phyloP scores from a whole-genome alignment of 805 yeast species.

The Barnettozyma pratensis region DNA sequence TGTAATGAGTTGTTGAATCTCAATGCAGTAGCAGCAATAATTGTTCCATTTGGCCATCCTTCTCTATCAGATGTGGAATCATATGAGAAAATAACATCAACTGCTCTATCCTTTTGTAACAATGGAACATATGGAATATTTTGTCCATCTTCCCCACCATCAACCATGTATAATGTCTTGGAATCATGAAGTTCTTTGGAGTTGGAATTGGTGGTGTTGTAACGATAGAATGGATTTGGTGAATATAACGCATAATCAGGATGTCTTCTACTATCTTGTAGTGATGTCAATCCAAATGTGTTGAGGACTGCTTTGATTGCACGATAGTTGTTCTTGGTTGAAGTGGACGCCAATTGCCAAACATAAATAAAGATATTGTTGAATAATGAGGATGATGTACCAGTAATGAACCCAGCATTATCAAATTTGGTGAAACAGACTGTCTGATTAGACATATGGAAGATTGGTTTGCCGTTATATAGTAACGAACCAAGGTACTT shows the following conservation, averaged over 20 bases:
- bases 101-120: slow-evolving; percentile 51
- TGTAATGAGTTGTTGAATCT: slow-evolving; percentile 20
- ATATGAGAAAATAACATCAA: slow-evolving; percentile 61
- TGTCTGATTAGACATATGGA: slow-evolving; percentile 22
- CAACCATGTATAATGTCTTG: slow-evolving; percentile 45
- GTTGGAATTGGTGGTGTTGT: slow-evolving; percentile 10
- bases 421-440: slow-evolving; percentile 51
- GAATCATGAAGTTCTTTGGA: slow-evolving; percentile 22
- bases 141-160: slow-evolving; percentile 78
- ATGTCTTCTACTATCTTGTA: slow-evolving; percentile 31
- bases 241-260: slow-evolving; percentile 57
- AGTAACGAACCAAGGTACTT: slow-evolving; percentile 49
- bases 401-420: slow-evolving; percentile 54
- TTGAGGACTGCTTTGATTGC: slow-evolving; percentile 35
- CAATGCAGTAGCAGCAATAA: slow-evolving; percentile 31
- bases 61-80: slow-evolving; percentile 50
- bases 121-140: slow-evolving; percentile 67
- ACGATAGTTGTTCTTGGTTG: slow-evolving; percentile 23
- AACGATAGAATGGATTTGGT: slow-evolving; percentile 55
- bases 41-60: slow-evolving; percentile 59
- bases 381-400: slow-evolving; percentile 60
- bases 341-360: slow-evolving; percentile 30
- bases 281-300: slow-evolving; percentile 39
- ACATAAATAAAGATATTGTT: slow-evolving; percentile 43
- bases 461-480: slow-evolving; percentile 36